Base-by-base conservation (phyloP, 192 early-diverging fungal species). In the Martensiomyces pterosporus region DNA sequence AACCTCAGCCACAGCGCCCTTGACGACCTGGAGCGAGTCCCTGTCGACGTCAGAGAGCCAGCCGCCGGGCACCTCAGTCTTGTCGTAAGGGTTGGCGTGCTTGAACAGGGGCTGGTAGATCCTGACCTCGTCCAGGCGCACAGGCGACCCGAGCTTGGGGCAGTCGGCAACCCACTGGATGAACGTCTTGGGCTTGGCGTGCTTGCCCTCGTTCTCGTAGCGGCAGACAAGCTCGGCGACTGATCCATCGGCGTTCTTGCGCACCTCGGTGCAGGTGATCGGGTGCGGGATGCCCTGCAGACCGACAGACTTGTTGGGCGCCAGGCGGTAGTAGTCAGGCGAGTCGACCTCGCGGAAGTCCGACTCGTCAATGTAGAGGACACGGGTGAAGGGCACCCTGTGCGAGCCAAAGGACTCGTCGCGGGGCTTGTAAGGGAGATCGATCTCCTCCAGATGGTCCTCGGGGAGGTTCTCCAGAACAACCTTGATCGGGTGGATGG, bases 131-230 rank as follows among this genome's bases (percentile, higher is more conserved):
- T 82, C 75, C 34, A 97, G 57, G 21, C 72, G 66, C 14, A 96
- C 85, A 14, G 97, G 93, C 7, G 90, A 93, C 21, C 80, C 76
- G 57, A 85, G 88, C 53, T 82, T 80, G 24, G 82, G 77, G 18
- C 86, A 89, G 49, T 96, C 84, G 29, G 89, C 91, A 19, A 99
- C 79, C 97, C 97, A 99, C 64, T 99, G 97, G 76, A 99, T 97
- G 71, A 87, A 98, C 2, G 97, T 87, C 81, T 96, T 99, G 45
- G 97, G 92, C 75, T 90, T 90, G 45, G 72, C 55, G 18, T 50
- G 45, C 54, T 67, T 79, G 57, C 79, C 78, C 16, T 69, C 80
- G 57, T 85, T 82, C 49, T 94, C 89, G 60, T 92, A 94, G 27
- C 76, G 75, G 44, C 87, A 92, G 32, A 83, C 70, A 23, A 99